Percentiles rank a stretch among this genome's conserved stretches.
These are phyloP conservation scores for Tephrocybe sp. DNA, from an alignment of 768 basidiomycete genomes.

Conservation along the genomic window DNA sequence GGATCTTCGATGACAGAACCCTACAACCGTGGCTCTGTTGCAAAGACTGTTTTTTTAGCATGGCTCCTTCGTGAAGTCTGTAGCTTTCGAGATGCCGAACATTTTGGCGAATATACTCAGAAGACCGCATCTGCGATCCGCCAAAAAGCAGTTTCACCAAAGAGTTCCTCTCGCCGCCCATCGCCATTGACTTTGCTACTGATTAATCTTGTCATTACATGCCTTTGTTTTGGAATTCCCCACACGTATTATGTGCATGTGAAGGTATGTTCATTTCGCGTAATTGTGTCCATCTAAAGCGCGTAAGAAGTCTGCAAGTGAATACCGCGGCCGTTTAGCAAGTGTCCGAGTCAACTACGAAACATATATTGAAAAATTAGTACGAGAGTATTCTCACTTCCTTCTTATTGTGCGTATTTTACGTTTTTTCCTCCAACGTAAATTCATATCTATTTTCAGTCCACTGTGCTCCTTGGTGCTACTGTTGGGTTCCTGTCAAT, in stretches of 20 bases:
- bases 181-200: conserved; percentile 24
- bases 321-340: conserved; percentile 47
- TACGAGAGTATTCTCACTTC: conserved; percentile 55
- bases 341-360: conserved; percentile 50
- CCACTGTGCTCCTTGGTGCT: conserved; percentile 53
- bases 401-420: conserved; percentile 44
- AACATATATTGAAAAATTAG: conserved; percentile 45
- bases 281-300: too few species aligned
- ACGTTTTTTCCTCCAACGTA: background rate
- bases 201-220: conserved; percentile 35
- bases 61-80: conserved; percentile 53
- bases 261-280: conserved; percentile 22
- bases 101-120: conserved; percentile 40
- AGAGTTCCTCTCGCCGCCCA: conserved; percentile 14
- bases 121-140: conserved; percentile 25
- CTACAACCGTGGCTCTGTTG: conserved; percentile 29
- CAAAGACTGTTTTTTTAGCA: conserved; percentile 43
- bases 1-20: conserved; percentile 28
- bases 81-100: conserved; percentile 44
- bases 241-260: conserved; percentile 48
- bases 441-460: conserved; percentile 23
- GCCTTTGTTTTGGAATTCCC: conserved; percentile 52
- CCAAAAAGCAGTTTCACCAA: conserved; percentile 15
- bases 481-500: conserved; percentile 48
- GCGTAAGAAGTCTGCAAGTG: conserved; percentile 38